Conservation (phyloP, 768 basidiomycete genomes). For the Obba rivulosa region DNA sequence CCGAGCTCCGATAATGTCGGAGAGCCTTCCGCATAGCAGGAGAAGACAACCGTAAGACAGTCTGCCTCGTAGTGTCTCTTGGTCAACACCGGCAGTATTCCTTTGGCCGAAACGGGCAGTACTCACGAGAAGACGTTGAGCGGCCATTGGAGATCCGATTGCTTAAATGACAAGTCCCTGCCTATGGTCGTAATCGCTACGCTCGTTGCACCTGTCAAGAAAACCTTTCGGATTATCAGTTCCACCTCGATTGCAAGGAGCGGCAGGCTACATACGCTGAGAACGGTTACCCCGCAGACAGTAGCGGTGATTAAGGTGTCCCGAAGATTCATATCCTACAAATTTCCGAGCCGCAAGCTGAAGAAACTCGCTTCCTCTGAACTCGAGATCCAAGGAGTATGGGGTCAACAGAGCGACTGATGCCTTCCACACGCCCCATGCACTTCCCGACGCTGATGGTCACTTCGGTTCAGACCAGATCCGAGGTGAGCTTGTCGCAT, state of each 20-base stretch:
- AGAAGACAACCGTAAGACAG: constrained; percentile 18
- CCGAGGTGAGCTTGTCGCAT: no score
- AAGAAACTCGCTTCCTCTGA: no score
- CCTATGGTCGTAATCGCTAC: constrained; percentile 21
- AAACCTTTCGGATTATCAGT: constrained; percentile 9
- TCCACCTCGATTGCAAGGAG: neutral
- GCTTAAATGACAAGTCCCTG: constrained; percentile 15
- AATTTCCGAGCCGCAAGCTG: no score
- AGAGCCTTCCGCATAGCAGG: constrained; percentile 13
- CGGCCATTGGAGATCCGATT: constrained; percentile 21
- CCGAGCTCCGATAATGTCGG: constrained; percentile 16
- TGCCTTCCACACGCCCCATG: no score
- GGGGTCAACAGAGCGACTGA: no score
- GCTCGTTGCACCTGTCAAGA: constrained; percentile 17
- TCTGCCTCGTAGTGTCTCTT: neutral
- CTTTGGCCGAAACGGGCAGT: no score
- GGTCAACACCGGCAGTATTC: no score
- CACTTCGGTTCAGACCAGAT: no score
- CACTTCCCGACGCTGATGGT: no score
- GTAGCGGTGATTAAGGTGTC: constrained; percentile 10
- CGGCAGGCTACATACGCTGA: constrained; percentile 10
- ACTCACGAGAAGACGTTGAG: constrained; percentile 19
- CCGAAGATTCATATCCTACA: neutral
- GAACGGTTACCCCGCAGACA: constrained; percentile 18
- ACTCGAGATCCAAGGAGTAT: no score